phyloP scores from a whole-genome alignment of 345 rosid genomes.

The Arabis alpina region DNA sequence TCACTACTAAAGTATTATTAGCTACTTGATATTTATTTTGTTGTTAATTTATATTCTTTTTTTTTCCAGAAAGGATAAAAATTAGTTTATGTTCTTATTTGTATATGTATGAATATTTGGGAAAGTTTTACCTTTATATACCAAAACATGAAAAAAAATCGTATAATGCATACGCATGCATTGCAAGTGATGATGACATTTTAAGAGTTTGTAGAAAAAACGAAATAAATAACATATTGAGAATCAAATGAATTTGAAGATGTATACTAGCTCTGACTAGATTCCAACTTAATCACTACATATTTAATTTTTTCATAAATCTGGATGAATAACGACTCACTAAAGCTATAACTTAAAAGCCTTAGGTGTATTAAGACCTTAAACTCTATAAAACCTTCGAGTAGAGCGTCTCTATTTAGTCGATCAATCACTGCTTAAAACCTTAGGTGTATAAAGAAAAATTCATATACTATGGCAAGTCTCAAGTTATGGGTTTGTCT shows the following conservation, averaged over 20 bases:
- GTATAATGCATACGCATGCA: constrained; percentile 8
- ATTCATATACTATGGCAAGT: constrained; percentile 28
- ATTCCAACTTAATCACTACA: constrained; percentile 22
- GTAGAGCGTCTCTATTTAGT: neutral
- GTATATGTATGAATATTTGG: neutral
- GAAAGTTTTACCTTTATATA: neutral
- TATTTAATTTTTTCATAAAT: constrained; percentile 12
- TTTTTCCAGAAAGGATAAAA: no score
- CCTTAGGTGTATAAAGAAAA: neutral
- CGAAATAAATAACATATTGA: neutral
- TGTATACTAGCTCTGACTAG: constrained; percentile 19
- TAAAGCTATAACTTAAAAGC: neutral
- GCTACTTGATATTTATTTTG: no score
- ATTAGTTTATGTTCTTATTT: neutral
- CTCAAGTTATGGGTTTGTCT: constrained; percentile 29
- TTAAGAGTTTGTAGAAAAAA: neutral
- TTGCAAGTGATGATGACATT: constrained; percentile 14
- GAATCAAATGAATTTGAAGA: constrained; percentile 5
- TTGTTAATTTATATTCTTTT: no score
- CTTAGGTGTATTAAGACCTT: neutral
- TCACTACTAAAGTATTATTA: no score
- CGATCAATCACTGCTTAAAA: constrained; percentile 1
- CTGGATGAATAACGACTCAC: neutral
- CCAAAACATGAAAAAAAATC: neutral
- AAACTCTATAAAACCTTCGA: neutral